These are phyloP conservation scores for Fonsecaea pedrosoi DNA, from an alignment of 2,329 filamentous ascomycete genomes.

Conservation along the genomic window DNA sequence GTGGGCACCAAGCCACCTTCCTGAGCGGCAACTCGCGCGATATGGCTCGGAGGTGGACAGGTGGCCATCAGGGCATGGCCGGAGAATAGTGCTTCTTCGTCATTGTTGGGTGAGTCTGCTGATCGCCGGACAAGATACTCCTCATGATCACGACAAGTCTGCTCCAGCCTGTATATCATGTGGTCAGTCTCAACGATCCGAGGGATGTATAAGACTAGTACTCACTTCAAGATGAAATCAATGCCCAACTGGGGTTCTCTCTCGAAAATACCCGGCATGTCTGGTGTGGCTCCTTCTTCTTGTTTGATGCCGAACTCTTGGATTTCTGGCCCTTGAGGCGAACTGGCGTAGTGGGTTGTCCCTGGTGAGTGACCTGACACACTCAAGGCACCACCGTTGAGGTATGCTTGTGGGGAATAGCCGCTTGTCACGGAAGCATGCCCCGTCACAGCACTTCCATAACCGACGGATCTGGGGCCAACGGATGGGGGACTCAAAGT, in stretches of 20 bases:
- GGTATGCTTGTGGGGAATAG: constrained; percentile 33
- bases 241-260: constrained; percentile 55
- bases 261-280: constrained; percentile 52
- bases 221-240: constrained; percentile 57
- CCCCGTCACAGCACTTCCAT: constrained; percentile 17
- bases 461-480: constrained; percentile 22
- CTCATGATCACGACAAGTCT: constrained; percentile 90
- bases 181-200: constrained; percentile 11
- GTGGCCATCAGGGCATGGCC: constrained; percentile 94
- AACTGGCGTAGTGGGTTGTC: constrained; percentile 38
- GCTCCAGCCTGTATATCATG: constrained; percentile 63
- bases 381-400: constrained; percentile 33
- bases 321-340: constrained; percentile 36
- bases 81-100: constrained; percentile 70
- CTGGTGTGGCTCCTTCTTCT: constrained; percentile 33
- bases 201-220: constrained; percentile 2
- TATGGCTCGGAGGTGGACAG: constrained; percentile 75
- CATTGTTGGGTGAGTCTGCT: constrained; percentile 58
- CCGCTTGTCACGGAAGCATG: constrained; percentile 27
- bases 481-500: constrained; percentile 42
- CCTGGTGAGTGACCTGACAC: constrained; percentile 37
- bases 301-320: constrained; percentile 38
- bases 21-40: constrained; percentile 57
- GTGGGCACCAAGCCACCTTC: constrained; percentile 51
- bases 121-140: constrained; percentile 73